Conservation (phyloP, 2,329 filamentous ascomycete genomes). For the Elsinoe fawcettii region DNA sequence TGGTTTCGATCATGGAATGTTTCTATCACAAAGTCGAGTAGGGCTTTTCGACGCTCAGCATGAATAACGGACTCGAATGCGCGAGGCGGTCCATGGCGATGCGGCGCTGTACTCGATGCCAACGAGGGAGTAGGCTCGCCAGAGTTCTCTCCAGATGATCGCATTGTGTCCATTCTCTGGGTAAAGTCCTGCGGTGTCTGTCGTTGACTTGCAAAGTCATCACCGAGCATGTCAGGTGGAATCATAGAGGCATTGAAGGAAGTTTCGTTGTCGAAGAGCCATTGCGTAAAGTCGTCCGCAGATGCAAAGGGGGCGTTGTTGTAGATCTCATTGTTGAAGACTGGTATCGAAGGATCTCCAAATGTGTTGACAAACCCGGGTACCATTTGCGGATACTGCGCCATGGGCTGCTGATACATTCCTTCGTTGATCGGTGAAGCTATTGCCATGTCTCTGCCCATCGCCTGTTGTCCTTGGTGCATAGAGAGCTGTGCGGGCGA, state of each 20-base stretch:
- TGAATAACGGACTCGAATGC: slow-evolving; percentile 8
- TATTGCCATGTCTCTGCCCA: neutral
- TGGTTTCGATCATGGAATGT: slow-evolving; percentile 76
- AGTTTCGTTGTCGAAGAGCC: slow-evolving; percentile 59
- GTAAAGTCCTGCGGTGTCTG: neutral
- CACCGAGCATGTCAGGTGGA: slow-evolving; percentile 21
- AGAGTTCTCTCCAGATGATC: slow-evolving; percentile 11
- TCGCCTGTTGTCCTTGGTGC: neutral
- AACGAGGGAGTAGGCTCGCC: slow-evolving; percentile 4
- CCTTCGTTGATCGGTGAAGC: neutral
- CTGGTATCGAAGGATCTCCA: slow-evolving; percentile 60
- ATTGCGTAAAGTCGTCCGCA: slow-evolving; percentile 80
- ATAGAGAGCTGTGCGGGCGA: neutral
- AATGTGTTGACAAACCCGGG: neutral
- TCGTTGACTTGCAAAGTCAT: slow-evolving; percentile 19
- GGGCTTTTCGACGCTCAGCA: slow-evolving; percentile 37
- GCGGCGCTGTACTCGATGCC: neutral
- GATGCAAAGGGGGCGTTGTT: slow-evolving; percentile 84
- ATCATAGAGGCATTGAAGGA: slow-evolving; percentile 37
- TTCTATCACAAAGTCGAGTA: slow-evolving; percentile 72
- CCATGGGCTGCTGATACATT: slow-evolving; percentile 3
- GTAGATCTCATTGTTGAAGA: slow-evolving; percentile 77
- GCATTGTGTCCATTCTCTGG: neutral
- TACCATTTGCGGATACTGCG: neutral
- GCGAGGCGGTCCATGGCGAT: neutral